Base-by-base conservation (phyloP, 78 protist species). In the Dictyostelium purpureum region DNA sequence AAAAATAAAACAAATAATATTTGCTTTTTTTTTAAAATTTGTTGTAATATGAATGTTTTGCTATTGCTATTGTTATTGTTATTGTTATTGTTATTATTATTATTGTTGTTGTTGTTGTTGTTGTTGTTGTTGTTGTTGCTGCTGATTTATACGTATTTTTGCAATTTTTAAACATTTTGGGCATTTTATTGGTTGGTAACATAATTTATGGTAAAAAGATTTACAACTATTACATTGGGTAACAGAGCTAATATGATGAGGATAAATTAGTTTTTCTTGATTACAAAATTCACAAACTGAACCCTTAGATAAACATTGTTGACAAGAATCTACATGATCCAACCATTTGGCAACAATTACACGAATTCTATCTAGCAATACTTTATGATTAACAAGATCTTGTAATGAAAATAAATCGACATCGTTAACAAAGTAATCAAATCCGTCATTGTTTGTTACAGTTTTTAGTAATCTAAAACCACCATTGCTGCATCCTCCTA, bases 81-180 rank as follows among this genome's bases (percentile, higher is more conserved):
- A 21, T 52, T 52, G 21, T 52, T 52, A 9, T 21, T 52, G 16
- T 52, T 21, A 21, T 52, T 52, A 21, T 21, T 21, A 7, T 43
- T 43, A 4, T 43, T 43, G 49, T 43, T 43, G 49, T 43, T 43
- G 49, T 56, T 56, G 31, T 56, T 56, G 65, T 24, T 56, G 65
- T 56, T 18, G 11, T 66, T 66, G 45, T 33, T 37, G 19, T 66
- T 66, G 40, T 19, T 31, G 26, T 66, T 37, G 19, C 35, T 18
- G 42, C 35, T 37, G 19, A 31, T 61, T 24, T 14, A 83, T 54
- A 37, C 47, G 70, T 69, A 49, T 12, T 56, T 73, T 83, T 3
- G 90, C 90, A 16, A 71, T 26, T 24, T 80, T 19, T 6, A 83
- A 52, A 71, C 90, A 83, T 59, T 71, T 83, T 37, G 90, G 90